Conservation (phyloP, 2,329 filamentous ascomycete species). For the Saccharata proteae region DNA sequence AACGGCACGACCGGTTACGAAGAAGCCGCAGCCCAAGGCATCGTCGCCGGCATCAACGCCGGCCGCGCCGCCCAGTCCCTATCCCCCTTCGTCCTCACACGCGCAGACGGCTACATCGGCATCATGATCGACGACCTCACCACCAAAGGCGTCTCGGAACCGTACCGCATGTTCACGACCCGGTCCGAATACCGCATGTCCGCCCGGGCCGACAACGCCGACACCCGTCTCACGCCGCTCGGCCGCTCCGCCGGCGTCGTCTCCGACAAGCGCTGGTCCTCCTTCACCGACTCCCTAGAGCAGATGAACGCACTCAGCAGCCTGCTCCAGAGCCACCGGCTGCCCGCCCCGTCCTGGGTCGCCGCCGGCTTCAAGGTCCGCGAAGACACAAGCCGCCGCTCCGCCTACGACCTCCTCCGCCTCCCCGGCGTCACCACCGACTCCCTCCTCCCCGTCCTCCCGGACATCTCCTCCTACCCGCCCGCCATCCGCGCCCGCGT, state of each 20-base stretch:
- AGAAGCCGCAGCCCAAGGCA: conserved; percentile 86
- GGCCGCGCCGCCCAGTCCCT: conserved; percentile 63
- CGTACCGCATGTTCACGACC: conserved; percentile 96
- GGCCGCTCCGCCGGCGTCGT: conserved; percentile 69
- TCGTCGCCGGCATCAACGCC: conserved; percentile 88
- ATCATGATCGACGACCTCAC: conserved; percentile 98
- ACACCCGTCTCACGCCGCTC: conserved; percentile 68
- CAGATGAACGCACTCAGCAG: conserved; percentile 56
- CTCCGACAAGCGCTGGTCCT: conserved; percentile 62
- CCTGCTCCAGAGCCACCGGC: conserved; percentile 45
- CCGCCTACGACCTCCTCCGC: conserved; percentile 69
- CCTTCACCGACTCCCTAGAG: conserved; percentile 51
- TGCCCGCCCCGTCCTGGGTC: conserved; percentile 55
- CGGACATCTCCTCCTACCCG: conserved; percentile 42
- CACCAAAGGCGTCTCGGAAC: conserved; percentile 92
- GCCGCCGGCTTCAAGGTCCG: conserved; percentile 57
- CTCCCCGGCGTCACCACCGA: conserved; percentile 48
- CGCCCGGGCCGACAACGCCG: conserved; percentile 85
- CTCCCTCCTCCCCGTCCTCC: conserved; percentile 47
- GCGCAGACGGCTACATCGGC: conserved; percentile 90
- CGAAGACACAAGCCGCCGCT: conserved; percentile 53
- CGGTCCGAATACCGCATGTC: conserved; percentile 93
- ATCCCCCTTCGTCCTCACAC: conserved; percentile 53
- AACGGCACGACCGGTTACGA: conserved; percentile 98
- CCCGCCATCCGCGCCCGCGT: conserved; percentile 55